phyloP scores from a whole-genome alignment of 75 land plant genomes.

The Selaginella tamariscina region DNA sequence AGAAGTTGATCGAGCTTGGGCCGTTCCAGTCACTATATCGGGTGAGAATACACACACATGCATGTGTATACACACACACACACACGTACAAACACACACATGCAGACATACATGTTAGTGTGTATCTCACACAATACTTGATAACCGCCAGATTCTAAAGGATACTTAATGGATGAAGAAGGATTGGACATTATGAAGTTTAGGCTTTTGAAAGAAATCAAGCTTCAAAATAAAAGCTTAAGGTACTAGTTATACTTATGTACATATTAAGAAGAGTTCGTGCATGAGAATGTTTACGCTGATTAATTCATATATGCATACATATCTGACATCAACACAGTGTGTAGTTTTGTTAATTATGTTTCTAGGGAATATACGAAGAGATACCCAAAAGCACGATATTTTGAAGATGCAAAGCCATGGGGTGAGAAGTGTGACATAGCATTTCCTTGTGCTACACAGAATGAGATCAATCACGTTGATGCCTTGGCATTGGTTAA shows the following conservation, averaged over 20 bases:
- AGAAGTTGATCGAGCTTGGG: conserved; percentile 92
- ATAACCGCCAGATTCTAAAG: conserved; percentile 62
- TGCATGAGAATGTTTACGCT: too few relatives aligned
- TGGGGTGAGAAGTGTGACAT: conserved; percentile 95
- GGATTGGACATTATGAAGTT: conserved; percentile 84
- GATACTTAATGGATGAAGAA: conserved; percentile 89
- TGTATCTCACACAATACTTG: background rate
- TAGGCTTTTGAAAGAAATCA: conserved; percentile 61
- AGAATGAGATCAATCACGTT: conserved; percentile 90
- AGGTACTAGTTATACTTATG: conserved; percentile 32
- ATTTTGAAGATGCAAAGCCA: conserved; percentile 87
- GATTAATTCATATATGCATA: too few relatives aligned
- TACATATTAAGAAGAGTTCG: too few relatives aligned
- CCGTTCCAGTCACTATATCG: conserved; percentile 79
- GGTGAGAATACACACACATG: conserved; percentile 27
- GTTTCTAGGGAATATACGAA: conserved; percentile 73
- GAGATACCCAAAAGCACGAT: conserved; percentile 76
- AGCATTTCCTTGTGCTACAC: conserved; percentile 97
- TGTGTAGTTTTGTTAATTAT: background rate
- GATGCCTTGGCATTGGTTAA: conserved; percentile 84
- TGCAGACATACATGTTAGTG: background rate
- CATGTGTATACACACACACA: background rate
- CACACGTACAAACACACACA: background rate
- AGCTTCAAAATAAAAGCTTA: conserved; percentile 71
- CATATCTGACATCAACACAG: too few relatives aligned